Evolutionary conservation across 2,329 filamentous ascomycete species (phyloP), one percentile per base, ranked within the genome.

Genomic region (Pseudocercospora eumusae): DNA sequence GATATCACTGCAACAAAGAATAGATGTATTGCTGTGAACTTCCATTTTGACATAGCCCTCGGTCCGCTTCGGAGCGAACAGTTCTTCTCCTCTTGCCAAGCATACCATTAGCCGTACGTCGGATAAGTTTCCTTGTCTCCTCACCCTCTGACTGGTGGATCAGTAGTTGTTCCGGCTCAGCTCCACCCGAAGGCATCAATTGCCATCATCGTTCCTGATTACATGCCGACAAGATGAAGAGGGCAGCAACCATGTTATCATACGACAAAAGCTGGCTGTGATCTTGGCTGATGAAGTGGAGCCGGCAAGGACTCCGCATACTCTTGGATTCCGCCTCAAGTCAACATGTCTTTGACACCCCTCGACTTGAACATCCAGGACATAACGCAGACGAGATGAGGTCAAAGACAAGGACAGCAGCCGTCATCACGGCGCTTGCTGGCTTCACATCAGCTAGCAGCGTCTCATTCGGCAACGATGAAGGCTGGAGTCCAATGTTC

Each of bases 81-180:
- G 27, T 27, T 53, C 49, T 40, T 4, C 33, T 33, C 54, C 13
- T 56, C 45, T 45, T 21, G 42, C 44, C 59, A 61, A 57, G 59
- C 31, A 27, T 47, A 33, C 33, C 20, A 56, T 56, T 45, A 45
- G 40, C 54, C 54, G 36, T 20, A 15, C 53, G 20, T 56, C 53
- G 53, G 53, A 25, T 56, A 49, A 53, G 31, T 25, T 27, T 33
- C 18, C 21, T 21, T 33, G 50, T 25, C 59, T 6, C 28, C 42
- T 18, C 45, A 33, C 20, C 25, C 45, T 58, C 36, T 47, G 36
- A 59, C 21, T 61, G 57, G 57, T 64, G 61, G 61, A 64, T 31
- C 33, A 56, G 53, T 47, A 57, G 31, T 55, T 60, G 28, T 45
- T 56, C 61, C 61, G 57, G 36, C 23, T 45, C 23, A 53, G 33